Conservation (phyloP, 768 basidiomycete genomes). For the Boletales sp. region DNA sequence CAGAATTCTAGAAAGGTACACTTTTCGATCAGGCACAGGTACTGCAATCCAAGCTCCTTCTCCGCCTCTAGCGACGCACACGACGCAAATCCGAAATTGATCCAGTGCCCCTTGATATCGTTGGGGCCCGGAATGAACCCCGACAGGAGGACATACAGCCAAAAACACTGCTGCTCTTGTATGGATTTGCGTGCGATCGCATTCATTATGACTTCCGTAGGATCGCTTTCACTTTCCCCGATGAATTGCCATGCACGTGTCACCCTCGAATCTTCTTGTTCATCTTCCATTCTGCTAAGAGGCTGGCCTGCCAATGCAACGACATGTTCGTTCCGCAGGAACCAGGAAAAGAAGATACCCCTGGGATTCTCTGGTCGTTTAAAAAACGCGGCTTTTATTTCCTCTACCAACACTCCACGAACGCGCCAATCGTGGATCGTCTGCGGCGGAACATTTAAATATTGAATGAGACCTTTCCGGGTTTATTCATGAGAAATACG, state of each 20-base stretch:
- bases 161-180: background rate
- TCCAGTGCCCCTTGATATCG: constrained; percentile 5
- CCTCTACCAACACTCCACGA: constrained; percentile 30
- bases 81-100: constrained; percentile 18
- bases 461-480: constrained; percentile 21
- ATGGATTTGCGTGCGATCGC: background rate
- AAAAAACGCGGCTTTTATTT: constrained; percentile 31
- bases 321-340: constrained; percentile 32
- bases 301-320: constrained; percentile 16
- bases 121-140: background rate
- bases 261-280: background rate
- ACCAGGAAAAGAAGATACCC: constrained; percentile 35
- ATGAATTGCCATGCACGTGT: background rate
- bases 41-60: constrained; percentile 1
- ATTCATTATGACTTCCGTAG: background rate
- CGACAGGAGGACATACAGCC: constrained; percentile 2
- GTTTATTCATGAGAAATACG: background rate
- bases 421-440: constrained; percentile 32
- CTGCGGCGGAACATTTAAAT: constrained; percentile 19
- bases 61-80: constrained; percentile 8
- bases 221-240: constrained; percentile 3
- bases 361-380: constrained; percentile 16
- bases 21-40: constrained; percentile 1
- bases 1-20: constrained; percentile 13
- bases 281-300: background rate